A percentile compares a stretch with the other conserved stretches of the same genome.
Conservation (phyloP, 805 yeast species). For the Cyberlindnera nakhonratchasimensis region DNA sequence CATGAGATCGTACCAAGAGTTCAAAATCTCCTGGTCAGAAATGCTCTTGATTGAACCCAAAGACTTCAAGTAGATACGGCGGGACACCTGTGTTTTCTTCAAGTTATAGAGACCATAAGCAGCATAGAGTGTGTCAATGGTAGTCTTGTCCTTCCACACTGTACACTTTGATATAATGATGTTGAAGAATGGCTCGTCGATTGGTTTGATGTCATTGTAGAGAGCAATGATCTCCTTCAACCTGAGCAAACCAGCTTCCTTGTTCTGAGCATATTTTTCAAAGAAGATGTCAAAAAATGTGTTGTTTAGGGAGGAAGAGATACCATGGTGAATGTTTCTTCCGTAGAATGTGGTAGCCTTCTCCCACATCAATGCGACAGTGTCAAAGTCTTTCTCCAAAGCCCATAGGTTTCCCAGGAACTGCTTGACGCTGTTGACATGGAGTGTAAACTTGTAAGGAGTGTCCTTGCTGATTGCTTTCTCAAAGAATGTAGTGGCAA, state of each 20-base stretch:
- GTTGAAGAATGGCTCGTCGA: slow-evolving; percentile 81
- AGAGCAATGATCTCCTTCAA: slow-evolving; percentile 54
- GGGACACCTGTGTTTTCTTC: slow-evolving; percentile 62
- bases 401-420: slow-evolving; percentile 60
- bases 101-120: slow-evolving; percentile 57
- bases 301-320: slow-evolving; percentile 69
- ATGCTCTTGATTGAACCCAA: slow-evolving; percentile 57
- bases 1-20: slow-evolving; percentile 53
- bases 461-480: slow-evolving; percentile 66
- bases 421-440: slow-evolving; percentile 68
- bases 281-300: slow-evolving; percentile 68
- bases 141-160: slow-evolving; percentile 63
- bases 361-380: slow-evolving; percentile 60
- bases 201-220: slow-evolving; percentile 52
- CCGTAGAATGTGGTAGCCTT: slow-evolving; percentile 58
- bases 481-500: slow-evolving; percentile 71
- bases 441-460: slow-evolving; percentile 69
- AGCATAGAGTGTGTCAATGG: slow-evolving; percentile 58
- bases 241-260: slow-evolving; percentile 50
- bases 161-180: slow-evolving; percentile 65
- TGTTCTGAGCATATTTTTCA: slow-evolving; percentile 45
- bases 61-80: slow-evolving; percentile 70
- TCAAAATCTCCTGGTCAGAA: slow-evolving; percentile 49
- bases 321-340: slow-evolving; percentile 57
- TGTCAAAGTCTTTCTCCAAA: slow-evolving; percentile 52